Conservation (phyloP, 2,329 filamentous ascomycete genomes). For the Fusarium sp. region DNA sequence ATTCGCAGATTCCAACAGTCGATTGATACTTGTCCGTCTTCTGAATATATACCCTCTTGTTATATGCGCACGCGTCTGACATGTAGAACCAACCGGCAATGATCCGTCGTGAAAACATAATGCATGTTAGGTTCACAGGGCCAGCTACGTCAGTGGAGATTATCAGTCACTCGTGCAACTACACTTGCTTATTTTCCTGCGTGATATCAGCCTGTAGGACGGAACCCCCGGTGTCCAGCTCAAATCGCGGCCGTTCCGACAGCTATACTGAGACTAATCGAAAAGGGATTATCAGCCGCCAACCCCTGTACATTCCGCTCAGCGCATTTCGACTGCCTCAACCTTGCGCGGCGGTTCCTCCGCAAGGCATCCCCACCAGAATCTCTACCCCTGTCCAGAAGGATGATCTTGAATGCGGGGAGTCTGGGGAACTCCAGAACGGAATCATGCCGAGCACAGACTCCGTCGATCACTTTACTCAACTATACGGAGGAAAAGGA, state of each 20-base stretch:
- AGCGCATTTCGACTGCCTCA: background rate
- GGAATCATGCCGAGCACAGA: background rate
- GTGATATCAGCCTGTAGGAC: background rate
- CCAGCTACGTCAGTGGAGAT: background rate
- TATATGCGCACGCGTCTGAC: too few relatives aligned
- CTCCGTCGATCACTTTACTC: background rate
- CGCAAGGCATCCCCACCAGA: background rate
- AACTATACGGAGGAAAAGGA: background rate
- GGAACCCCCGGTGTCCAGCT: background rate
- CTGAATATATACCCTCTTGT: fast-evolving
- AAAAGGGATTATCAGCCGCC: background rate
- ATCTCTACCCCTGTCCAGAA: background rate
- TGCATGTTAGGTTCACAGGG: too few relatives aligned
- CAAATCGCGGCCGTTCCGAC: background rate
- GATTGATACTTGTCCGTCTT: too few relatives aligned
- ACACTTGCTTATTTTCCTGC: background rate
- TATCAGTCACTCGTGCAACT: background rate
- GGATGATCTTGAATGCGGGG: background rate
- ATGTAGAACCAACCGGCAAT: too few relatives aligned
- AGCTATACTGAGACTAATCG: background rate
- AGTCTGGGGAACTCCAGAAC: background rate
- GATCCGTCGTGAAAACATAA: too few relatives aligned
- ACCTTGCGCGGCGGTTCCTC: background rate
- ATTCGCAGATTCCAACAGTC: background rate
- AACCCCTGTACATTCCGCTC: background rate